Percentiles rank a stretch among this genome's conserved stretches.
Evolutionary conservation across 2,329 filamentous ascomycete genomes (phyloP).

Genomic region (Scedosporium apiospermum): DNA sequence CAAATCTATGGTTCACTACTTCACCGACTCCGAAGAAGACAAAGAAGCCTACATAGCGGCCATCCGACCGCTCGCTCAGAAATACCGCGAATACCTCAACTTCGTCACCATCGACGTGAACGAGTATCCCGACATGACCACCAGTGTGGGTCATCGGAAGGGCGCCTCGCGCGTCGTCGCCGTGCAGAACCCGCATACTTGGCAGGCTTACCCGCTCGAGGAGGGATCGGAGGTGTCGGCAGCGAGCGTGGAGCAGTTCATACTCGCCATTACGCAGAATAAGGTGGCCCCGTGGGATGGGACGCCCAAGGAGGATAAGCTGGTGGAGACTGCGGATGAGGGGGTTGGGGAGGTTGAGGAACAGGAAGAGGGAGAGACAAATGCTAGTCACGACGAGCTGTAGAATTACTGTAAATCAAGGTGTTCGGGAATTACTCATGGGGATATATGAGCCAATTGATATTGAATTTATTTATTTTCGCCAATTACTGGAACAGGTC

Average conservation of each 20-base stretch:
- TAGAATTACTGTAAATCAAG: neutral
- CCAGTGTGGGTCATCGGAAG: conserved; percentile 23
- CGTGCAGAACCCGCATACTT: conserved; percentile 34
- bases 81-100: conserved; percentile 34
- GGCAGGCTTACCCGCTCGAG: conserved; percentile 31
- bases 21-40: conserved; percentile 15
- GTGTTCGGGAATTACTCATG: no score
- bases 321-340: neutral
- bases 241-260: conserved; percentile 29
- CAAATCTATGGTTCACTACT: conserved; percentile 27
- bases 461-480: no score
- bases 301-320: neutral
- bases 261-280: conserved; percentile 33
- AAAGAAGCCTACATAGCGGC: conserved; percentile 23
- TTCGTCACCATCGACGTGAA: conserved; percentile 36
- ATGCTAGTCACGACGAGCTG: neutral
- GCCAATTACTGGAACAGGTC: no score
- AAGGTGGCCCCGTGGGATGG: conserved; percentile 28
- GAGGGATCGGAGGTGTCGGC: conserved; percentile 19
- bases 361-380: neutral
- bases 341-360: neutral
- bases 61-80: conserved; percentile 31
- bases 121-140: conserved; percentile 34
- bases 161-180: conserved; percentile 21
- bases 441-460: no score